Evolutionary conservation across 2,329 filamentous ascomycete species (phyloP), one percentile per base, ranked within the genome.

Genomic region (Scorias spongiosa): DNA sequence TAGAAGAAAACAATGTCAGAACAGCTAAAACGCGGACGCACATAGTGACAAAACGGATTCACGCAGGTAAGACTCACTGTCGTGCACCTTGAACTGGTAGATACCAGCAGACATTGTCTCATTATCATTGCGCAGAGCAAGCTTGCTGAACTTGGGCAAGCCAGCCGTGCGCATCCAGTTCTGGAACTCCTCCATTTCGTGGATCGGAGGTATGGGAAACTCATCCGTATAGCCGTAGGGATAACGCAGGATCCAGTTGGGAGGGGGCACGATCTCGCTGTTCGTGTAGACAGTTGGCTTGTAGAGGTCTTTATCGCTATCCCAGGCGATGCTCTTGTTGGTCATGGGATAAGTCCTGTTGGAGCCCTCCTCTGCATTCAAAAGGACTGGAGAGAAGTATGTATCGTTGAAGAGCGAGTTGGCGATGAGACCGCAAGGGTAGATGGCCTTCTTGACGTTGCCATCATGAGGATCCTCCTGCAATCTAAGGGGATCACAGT

Each of bases 141-240:
- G 70, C 68, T 98, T 98, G 74, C 84, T 94, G 62, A 98, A 98
- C 5, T 81, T 82, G 1, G 91, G 91, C 55, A 96, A 67, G 46
- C 89, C 91, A 18, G 91, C 91, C 1, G 93, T 93, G 54, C 91
- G 80, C 91, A 98, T 98, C 91, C 91, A 98, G 17, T 96, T 88
- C 66, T 95, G 88, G 63, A 98, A 93, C 38, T 79, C 78, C 62
- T 94, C 83, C 66, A 86, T 80, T 0, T 77, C 66, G 49, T 80
- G 72, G 14, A 96, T 63, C 54, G 91, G 66, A 0, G 87, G 86
- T 17, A 85, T 78, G 2, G 74, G 75, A 42, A 73, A 71, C 1
- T 74, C 65, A 2, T 74, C 80, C 58, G 94, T 94, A 48, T 74
- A 76, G 32, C 32, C 32, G 32, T 80, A 60, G 6, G 80, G 80